These are phyloP conservation scores for Erythrophleum ivorense DNA, from an alignment of 331 rosid genomes.

Conservation along the genomic window DNA sequence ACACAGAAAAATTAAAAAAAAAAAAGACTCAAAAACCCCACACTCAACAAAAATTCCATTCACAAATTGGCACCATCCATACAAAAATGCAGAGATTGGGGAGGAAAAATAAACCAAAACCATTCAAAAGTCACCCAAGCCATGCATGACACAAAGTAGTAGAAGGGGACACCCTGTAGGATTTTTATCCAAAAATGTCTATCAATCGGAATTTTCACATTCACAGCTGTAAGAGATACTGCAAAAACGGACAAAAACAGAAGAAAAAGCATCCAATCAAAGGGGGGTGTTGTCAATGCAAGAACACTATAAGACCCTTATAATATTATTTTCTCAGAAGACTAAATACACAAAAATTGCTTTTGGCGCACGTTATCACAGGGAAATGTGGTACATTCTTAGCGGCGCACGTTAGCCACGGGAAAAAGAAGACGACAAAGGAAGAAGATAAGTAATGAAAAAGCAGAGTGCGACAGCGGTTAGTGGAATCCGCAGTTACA, in stretches of 20 bases:
- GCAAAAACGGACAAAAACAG: conserved; percentile 13
- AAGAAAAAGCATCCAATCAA: not conserved
- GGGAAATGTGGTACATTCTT: not conserved
- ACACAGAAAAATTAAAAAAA: too few relatives aligned
- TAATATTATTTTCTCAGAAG: not conserved
- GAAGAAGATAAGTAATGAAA: conserved; percentile 26
- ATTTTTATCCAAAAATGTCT: conserved; percentile 13
- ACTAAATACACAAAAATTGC: conserved; percentile 32
- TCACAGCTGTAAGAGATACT: not conserved
- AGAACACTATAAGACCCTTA: not conserved
- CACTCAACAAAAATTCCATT: not conserved
- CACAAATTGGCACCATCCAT: not conserved
- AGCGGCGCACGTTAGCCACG: conserved; percentile 41
- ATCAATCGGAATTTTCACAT: not conserved
- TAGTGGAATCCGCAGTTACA: conserved; percentile 44
- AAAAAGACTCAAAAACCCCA: not conserved
- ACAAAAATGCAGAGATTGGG: conserved; percentile 2
- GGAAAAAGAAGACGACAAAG: not conserved
- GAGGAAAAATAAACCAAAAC: not conserved
- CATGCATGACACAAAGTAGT: too few relatives aligned
- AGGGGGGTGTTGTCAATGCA: not conserved
- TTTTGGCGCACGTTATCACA: conserved; percentile 49
- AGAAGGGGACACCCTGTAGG: not conserved
- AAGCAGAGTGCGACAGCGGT: conserved; percentile 44
- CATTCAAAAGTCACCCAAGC: not conserved